phyloP scores from a whole-genome alignment of 75 land plant species.

The Pinus albicaulis region DNA sequence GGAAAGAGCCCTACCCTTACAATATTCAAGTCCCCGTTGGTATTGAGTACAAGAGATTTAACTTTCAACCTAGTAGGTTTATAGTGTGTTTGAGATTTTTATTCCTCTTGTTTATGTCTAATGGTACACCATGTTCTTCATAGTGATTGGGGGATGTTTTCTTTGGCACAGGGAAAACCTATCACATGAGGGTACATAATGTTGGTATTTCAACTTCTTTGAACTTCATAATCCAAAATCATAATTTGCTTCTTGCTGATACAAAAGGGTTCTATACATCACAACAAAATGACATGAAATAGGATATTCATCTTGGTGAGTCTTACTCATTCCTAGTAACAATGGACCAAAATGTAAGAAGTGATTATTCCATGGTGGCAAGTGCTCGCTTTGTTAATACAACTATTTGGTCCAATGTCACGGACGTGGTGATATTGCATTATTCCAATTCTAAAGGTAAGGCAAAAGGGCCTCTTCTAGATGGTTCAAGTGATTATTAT shows the following conservation, averaged over 20 bases:
- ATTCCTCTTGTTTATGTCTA: not conserved
- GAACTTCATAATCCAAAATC: conserved; percentile 88
- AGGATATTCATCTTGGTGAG: conserved; percentile 94
- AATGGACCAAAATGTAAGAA: conserved; percentile 82
- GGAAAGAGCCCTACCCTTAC: conserved; percentile 73
- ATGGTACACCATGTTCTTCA: not conserved
- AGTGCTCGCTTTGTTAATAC: conserved; percentile 81
- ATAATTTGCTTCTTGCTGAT: conserved; percentile 79
- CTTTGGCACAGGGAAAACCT: conserved; percentile 67
- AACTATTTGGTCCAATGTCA: conserved; percentile 60
- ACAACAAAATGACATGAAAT: conserved; percentile 72
- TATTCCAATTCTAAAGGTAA: conserved; percentile 66
- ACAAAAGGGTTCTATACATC: conserved; percentile 87
- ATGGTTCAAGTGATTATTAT: conserved; percentile 58
- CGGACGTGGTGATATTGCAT: conserved; percentile 67
- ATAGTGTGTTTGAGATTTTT: not conserved
- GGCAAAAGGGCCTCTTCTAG: conserved; percentile 64
- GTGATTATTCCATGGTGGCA: conserved; percentile 90
- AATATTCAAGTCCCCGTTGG: conserved; percentile 55
- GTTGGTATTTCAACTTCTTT: conserved; percentile 69
- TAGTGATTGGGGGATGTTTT: not conserved
- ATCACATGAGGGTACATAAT: conserved; percentile 77
- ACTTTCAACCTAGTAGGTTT: conserved; percentile 63
- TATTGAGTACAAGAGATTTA: conserved; percentile 51
- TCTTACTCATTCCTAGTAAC: conserved; percentile 88